These are phyloP conservation scores for Trichoderma atroviride DNA, from an alignment of 2,329 filamentous ascomycete genomes.

Conservation along the genomic window DNA sequence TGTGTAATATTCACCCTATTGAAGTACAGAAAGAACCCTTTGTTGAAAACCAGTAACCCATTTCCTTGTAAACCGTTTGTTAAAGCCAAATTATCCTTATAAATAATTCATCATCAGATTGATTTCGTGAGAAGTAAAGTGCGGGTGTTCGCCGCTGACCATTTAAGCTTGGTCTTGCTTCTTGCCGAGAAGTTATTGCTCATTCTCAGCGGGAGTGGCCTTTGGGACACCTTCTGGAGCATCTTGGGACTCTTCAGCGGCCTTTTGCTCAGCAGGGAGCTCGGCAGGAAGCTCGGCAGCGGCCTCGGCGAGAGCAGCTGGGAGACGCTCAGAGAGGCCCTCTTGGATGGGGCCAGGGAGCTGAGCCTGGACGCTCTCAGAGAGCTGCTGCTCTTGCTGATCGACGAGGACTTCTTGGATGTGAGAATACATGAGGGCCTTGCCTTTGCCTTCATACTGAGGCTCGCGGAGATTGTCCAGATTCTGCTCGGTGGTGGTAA, in stretches of 20 bases:
- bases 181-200: not conserved
- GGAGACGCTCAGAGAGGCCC: not conserved
- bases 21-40: not conserved
- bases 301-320: not conserved
- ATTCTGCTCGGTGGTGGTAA: not conserved
- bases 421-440: not conserved
- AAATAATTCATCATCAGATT: conserved; percentile 3
- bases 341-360: not conserved
- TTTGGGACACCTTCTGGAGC: not conserved
- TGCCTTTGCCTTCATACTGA: not conserved
- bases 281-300: not conserved
- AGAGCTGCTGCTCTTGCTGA: not conserved
- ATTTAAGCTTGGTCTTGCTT: not conserved
- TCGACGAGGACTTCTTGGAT: not conserved
- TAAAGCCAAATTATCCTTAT: conserved; percentile 6
- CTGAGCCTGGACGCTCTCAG: not conserved
- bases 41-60: not conserved
- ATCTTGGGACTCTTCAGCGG: not conserved
- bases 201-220: not conserved
- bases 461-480: conserved; percentile 2
- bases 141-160: no score
- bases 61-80: not conserved
- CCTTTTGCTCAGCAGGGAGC: not conserved
- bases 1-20: not conserved
- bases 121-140: not conserved